A percentile compares a stretch with the other conserved stretches of the same genome.
Conservation (phyloP, 768 basidiomycete species). For the Trametes elegans region DNA sequence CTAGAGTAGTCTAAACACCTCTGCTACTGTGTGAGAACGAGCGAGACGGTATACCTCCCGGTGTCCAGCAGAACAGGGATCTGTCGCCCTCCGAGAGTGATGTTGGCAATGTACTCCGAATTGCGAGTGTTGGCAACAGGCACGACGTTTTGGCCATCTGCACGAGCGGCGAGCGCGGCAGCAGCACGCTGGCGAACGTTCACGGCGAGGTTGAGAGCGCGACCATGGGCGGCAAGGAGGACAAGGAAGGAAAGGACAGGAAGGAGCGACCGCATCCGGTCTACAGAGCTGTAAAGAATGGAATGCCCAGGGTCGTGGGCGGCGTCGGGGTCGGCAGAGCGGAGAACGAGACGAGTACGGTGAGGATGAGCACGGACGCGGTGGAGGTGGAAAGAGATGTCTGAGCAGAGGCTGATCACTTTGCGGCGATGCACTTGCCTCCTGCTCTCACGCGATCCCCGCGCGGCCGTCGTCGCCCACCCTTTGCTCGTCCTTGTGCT, state of each 20-base stretch:
- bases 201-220: slow-evolving; percentile 36
- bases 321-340: not conserved
- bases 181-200: slow-evolving; percentile 22
- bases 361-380: not conserved
- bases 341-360: not conserved
- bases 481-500: not conserved
- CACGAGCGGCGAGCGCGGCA: slow-evolving; percentile 16
- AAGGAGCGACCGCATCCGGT: slow-evolving; percentile 24
- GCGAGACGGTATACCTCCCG: slow-evolving; percentile 52
- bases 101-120: slow-evolving; percentile 68
- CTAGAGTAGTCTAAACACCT: slow-evolving; percentile 35
- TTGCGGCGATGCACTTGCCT: not conserved
- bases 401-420: not conserved
- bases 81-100: slow-evolving; percentile 59
- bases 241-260: slow-evolving; percentile 21
- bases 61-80: slow-evolving; percentile 71
- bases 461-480: not conserved
- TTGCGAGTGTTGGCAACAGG: slow-evolving; percentile 66
- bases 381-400: not conserved
- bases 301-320: slow-evolving; percentile 13
- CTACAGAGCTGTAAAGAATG: slow-evolving; percentile 19
- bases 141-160: slow-evolving; percentile 9
- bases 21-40: not conserved
- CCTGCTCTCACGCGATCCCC: not conserved
- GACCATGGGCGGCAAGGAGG: slow-evolving; percentile 19